phyloP scores from a whole-genome alignment of 768 basidiomycete species.

The Lactarius tabidus region DNA sequence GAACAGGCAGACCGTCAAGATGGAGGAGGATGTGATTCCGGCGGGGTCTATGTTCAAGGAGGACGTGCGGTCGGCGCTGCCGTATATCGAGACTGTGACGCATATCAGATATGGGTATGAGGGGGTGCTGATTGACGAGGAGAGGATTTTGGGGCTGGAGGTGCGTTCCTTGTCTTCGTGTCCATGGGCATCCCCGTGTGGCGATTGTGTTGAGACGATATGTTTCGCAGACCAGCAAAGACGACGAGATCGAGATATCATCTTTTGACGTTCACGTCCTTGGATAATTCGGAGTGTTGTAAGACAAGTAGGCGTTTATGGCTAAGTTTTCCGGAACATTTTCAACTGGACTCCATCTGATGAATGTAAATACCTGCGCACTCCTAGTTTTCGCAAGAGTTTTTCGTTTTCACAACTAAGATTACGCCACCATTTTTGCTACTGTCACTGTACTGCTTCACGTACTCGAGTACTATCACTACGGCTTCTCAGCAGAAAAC shows the following conservation, averaged over 20 bases:
- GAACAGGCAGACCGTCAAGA: constrained; percentile 8
- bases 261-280: constrained; percentile 22
- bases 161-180: constrained; percentile 10
- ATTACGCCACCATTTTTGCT: too few species aligned
- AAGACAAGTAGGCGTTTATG: neutral
- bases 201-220: neutral
- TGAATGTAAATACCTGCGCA: neutral
- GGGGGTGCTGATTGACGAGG: constrained; percentile 32
- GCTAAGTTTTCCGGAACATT: neutral
- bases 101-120: constrained; percentile 24
- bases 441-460: too few species aligned
- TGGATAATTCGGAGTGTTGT: neutral
- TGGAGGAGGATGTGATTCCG: constrained; percentile 2
- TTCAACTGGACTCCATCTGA: neutral
- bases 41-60: constrained; percentile 24
- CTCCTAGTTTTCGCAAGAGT: too few species aligned
- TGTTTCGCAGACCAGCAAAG: constrained; percentile 5
- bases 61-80: constrained; percentile 26
- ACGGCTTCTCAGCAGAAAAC: too few species aligned
- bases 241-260: constrained; percentile 16
- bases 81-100: constrained; percentile 28
- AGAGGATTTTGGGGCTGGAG: constrained; percentile 31
- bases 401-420: too few species aligned
- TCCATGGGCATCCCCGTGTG: neutral
- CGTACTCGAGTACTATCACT: too few species aligned